These are phyloP conservation scores for Lactifluus echinatus DNA, from an alignment of 768 basidiomycete genomes.

Conservation along the genomic window DNA sequence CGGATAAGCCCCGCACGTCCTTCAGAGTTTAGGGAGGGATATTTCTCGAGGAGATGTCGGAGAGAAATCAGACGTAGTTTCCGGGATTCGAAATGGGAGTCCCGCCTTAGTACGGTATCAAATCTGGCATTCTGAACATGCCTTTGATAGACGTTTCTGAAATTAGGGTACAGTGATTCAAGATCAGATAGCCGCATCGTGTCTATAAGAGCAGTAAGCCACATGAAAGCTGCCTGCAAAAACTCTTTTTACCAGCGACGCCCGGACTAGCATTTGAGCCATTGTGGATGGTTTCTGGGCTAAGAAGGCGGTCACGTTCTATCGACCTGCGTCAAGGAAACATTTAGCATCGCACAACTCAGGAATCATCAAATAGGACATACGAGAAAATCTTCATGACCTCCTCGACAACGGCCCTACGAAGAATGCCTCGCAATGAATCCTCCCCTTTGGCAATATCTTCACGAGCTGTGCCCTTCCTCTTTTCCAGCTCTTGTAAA, in stretches of 20 bases:
- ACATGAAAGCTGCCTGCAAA: too few relatives aligned
- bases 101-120: background rate
- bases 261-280: background rate
- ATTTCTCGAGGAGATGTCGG: background rate
- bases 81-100: background rate
- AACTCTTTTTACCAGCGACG: background rate
- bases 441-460: background rate
- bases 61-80: background rate
- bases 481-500: background rate
- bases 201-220: background rate
- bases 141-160: background rate
- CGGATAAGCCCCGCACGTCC: background rate
- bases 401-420: background rate
- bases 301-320: background rate
- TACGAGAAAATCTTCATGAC: conserved; percentile 3
- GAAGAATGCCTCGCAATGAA: background rate
- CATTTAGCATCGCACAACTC: too few relatives aligned
- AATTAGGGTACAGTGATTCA: background rate
- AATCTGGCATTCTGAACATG: background rate
- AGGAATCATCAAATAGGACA: background rate
- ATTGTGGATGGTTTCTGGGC: too few relatives aligned
- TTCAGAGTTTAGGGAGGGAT: background rate
- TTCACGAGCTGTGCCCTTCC: background rate
- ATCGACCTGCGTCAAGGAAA: background rate
- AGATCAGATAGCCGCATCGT: background rate